phyloP scores from a whole-genome alignment of 2,329 filamentous ascomycete species.

The Madurella fahalii region DNA sequence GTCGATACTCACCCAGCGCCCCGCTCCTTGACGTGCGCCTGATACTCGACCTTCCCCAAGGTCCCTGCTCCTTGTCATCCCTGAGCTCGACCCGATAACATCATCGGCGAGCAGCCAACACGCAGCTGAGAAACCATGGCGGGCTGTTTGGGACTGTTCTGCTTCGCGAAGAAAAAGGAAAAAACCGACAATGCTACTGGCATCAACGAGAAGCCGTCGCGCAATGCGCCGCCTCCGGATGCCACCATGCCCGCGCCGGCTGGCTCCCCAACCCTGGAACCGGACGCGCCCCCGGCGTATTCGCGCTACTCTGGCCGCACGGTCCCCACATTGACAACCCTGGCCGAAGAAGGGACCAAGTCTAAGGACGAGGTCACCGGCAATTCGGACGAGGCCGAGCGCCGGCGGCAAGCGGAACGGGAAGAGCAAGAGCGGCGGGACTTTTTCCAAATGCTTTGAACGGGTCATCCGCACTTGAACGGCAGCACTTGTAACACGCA shows the following conservation, averaged over 20 bases:
- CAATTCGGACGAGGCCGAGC: conserved; percentile 5
- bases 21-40: no score
- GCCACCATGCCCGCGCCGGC: neutral
- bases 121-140: neutral
- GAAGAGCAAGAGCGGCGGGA: conserved; percentile 25
- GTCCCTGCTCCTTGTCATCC: no score
- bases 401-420: conserved; percentile 17
- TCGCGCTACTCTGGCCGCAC: conserved; percentile 16
- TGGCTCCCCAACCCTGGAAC: conserved; percentile 10
- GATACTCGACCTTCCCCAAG: no score
- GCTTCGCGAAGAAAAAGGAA: neutral
- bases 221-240: neutral
- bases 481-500: neutral
- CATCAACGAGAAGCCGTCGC: neutral
- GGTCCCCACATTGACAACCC: conserved; percentile 2
- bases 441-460: conserved; percentile 27
- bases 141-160: neutral
- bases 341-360: neutral
- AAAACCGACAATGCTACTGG: neutral
- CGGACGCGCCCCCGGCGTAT: conserved; percentile 9
- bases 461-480: neutral
- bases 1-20: no score
- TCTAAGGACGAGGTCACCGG: conserved; percentile 7
- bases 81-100: neutral
- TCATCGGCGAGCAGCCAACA: neutral